Percentiles rank a stretch among this genome's conserved stretches.
Evolutionary conservation across 495 filamentous ascomycete species (phyloP).

Genomic region (Mytilinidion resinicola): DNA sequence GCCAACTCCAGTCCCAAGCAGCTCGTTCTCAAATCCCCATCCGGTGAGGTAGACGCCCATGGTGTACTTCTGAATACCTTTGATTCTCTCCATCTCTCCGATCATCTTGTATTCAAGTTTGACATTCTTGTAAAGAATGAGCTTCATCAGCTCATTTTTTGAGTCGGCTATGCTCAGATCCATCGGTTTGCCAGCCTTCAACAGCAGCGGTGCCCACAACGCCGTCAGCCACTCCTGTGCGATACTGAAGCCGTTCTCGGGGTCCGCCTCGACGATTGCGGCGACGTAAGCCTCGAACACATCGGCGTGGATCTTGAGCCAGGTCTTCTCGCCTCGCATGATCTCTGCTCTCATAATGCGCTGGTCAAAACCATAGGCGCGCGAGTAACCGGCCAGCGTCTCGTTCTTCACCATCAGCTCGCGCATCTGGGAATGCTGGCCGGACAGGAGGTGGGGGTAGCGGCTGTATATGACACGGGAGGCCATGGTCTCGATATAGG

Average conservation of each 20-base stretch:
- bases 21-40: slow-evolving; percentile 59
- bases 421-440: slow-evolving; percentile 27
- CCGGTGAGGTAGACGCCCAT: slow-evolving; percentile 69
- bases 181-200: slow-evolving; percentile 19
- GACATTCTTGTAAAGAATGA: slow-evolving; percentile 53
- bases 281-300: slow-evolving; percentile 87
- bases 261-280: slow-evolving; percentile 61
- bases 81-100: slow-evolving; percentile 44
- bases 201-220: slow-evolving; percentile 52
- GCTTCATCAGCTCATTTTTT: slow-evolving; percentile 51
- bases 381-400: slow-evolving; percentile 59
- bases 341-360: slow-evolving; percentile 48
- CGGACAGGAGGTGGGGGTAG: slow-evolving; percentile 29
- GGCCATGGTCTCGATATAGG: slow-evolving; percentile 35
- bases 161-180: slow-evolving; percentile 25
- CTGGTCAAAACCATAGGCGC: slow-evolving; percentile 60
- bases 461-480: slow-evolving; percentile 30
- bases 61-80: slow-evolving; percentile 55
- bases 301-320: slow-evolving; percentile 66
- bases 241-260: slow-evolving; percentile 48
- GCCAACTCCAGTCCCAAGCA: slow-evolving; percentile 62
- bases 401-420: slow-evolving; percentile 60
- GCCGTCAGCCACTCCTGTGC: slow-evolving; percentile 61
- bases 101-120: slow-evolving; percentile 62
- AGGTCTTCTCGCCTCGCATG: slow-evolving; percentile 45